Conservation (phyloP, 2,329 filamentous ascomycete genomes). For the Arthrobotrys iridis region DNA sequence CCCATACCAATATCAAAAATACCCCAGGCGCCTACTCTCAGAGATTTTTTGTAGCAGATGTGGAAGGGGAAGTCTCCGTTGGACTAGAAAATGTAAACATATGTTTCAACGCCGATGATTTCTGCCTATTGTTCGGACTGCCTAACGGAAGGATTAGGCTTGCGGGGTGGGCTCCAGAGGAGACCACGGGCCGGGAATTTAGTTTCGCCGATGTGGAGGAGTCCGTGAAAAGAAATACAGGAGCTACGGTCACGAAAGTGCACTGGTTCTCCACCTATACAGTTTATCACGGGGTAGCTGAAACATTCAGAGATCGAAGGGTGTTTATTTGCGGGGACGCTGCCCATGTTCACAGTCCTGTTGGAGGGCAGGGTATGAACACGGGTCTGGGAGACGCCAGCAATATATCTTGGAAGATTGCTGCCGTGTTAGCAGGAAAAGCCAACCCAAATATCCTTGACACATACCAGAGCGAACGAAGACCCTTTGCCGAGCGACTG, state of each 20-base stretch:
- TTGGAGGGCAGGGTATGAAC: conserved; percentile 83
- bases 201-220: conserved; percentile 60
- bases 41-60: conserved; percentile 64
- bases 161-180: conserved; percentile 55
- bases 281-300: conserved; percentile 77
- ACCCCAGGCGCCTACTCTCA: conserved; percentile 63
- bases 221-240: conserved; percentile 54
- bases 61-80: conserved; percentile 59
- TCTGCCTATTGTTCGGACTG: conserved; percentile 61
- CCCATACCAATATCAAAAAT: conserved; percentile 61
- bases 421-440: conserved; percentile 60
- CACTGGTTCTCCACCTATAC: conserved; percentile 69
- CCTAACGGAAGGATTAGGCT: conserved; percentile 58
- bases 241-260: conserved; percentile 58
- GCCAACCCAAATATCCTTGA: conserved; percentile 45
- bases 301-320: conserved; percentile 74
- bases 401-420: conserved; percentile 68
- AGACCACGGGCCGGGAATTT: conserved; percentile 56
- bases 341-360: conserved; percentile 82
- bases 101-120: conserved; percentile 60
- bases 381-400: conserved; percentile 76
- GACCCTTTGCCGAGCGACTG: conserved; percentile 35
- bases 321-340: conserved; percentile 81
- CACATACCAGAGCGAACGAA: conserved; percentile 57
- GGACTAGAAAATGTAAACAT: conserved; percentile 60